Base-by-base conservation (phyloP, 371 early-diverging fungal genomes). In the Apophysomyces sp. region DNA sequence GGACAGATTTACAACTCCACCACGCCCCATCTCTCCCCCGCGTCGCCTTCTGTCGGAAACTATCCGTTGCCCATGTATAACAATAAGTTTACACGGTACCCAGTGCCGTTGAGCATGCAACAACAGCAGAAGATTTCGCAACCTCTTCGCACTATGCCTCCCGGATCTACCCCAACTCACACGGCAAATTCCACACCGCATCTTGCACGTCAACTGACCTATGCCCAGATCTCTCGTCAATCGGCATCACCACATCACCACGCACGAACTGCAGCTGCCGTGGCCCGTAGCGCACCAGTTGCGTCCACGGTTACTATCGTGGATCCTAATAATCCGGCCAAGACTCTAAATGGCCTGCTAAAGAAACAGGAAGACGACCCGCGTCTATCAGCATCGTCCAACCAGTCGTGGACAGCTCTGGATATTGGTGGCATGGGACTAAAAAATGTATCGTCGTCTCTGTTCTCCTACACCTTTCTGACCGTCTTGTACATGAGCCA, bases 361-460 rank as follows among this genome's bases (percentile, higher is more conserved):
- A 55, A 83, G 61, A 81, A 77, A 0, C 55, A 69, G 21, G 60
- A 55, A 15, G 67, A 67, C 30, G 28, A 64, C 9, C 49, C n/a
- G 21, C 49, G 49, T 18, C 21, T 21, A 44, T 44, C 49, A 7
- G 9, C 49, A 15, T 30, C 30, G 32, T 61, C 61, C 26, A 60
- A 63, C 55, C 77, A 80, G 37, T 75, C 78, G 28, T 97, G 96
- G 96, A 88, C 91, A 3, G 84, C 84, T 0, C 68, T 97, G 27
- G 97, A 97, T 76, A 76, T 97, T 66, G 95, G 96, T 27, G 97
- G 97, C 28, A 94, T 98, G 94, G 89, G 86, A 4, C 83, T 97
- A 24, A 89, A 90, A 67, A 92, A 90, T 54, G 73, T 98, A 2
- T 82, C 90, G 27, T 61, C 77, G 13, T 82, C 88, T 16, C 69